Evolutionary conservation across 345 rosid genomes (phyloP).

Genomic region (Eutrema heterophyllum): DNA sequence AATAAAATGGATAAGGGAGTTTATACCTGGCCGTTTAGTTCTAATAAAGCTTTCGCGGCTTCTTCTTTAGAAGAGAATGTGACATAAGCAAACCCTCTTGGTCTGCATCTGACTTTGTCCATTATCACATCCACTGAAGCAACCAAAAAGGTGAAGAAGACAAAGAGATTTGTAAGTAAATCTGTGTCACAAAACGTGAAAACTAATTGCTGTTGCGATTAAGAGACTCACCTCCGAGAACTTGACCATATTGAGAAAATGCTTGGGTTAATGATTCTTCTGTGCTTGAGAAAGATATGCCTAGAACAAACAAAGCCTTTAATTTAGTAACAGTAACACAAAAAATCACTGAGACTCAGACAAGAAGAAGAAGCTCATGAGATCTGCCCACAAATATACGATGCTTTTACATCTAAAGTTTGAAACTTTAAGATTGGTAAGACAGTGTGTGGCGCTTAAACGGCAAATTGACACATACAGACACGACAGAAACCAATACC

Average conservation of each 20-base stretch:
- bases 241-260: conserved; percentile 56
- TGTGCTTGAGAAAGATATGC: conserved; percentile 50
- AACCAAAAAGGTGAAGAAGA: neutral
- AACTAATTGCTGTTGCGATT: neutral
- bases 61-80: conserved; percentile 43
- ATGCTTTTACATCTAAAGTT: neutral
- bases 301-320: conserved; percentile 28
- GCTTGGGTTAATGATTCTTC: conserved; percentile 37
- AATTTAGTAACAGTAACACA: neutral
- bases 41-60: conserved; percentile 45
- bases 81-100: conserved; percentile 61
- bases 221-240: conserved; percentile 39
- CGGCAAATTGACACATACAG: neutral
- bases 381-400: neutral
- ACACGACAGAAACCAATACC: neutral
- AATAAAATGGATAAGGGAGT: neutral
- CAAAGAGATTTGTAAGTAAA: neutral
- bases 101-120: conserved; percentile 37
- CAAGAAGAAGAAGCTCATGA: neutral
- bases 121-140: conserved; percentile 40
- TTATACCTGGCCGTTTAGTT: conserved; percentile 56
- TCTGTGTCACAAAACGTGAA: neutral
- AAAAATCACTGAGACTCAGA: neutral
- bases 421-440: neutral
- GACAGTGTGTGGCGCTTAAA: neutral